Evolutionary conservation across 805 yeast species (phyloP), one percentile per base, ranked within the genome.

Genomic region (Candida khao-thaluensis): DNA sequence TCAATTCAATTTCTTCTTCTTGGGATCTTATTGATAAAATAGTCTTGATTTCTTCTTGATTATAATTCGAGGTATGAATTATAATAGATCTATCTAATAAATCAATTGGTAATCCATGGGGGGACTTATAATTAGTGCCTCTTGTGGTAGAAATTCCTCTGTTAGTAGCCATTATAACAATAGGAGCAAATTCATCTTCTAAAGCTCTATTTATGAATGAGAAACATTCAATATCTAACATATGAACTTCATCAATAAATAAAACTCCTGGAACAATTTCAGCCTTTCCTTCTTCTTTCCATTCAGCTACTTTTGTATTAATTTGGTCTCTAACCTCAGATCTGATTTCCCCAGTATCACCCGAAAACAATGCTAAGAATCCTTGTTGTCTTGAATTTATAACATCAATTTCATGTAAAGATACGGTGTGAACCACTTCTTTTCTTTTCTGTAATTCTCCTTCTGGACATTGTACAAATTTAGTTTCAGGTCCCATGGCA

Each of bases 251-350:
- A 66, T 93, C 99, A 52, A 93, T 93, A 64, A 93, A 93, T 53
- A 93, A 71, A 17, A 93, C 99, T 53, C 99, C 99, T 10, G 99
- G 98, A 29, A 88, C 88, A 49, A 93, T 88, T 60, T 91, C 95
- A 8, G 99, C 99, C 64, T 93, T 93, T 44, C 99, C 98, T 72
- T 93, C 98, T 67, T 93, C 98, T 56, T 85, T 88, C 95, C 97
- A 93, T 66, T 93, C 97, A 15, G 95, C 95, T 38, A 93, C 96
- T 67, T 93, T 90, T 30, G 90, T 82, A 68, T 93, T 93, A 59
- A 93, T 95, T 70, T 93, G 98, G 52, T 87, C 95, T 63, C 99
- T 81, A 20, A 93, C 89, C 62, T 93, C 97, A 14, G 93, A 79
- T 49, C 97, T 79, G 52, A 93, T 93, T 69, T 93, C 99, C 51